Conservation (phyloP, 345 rosid species). For the Eutrema yunnanense region DNA sequence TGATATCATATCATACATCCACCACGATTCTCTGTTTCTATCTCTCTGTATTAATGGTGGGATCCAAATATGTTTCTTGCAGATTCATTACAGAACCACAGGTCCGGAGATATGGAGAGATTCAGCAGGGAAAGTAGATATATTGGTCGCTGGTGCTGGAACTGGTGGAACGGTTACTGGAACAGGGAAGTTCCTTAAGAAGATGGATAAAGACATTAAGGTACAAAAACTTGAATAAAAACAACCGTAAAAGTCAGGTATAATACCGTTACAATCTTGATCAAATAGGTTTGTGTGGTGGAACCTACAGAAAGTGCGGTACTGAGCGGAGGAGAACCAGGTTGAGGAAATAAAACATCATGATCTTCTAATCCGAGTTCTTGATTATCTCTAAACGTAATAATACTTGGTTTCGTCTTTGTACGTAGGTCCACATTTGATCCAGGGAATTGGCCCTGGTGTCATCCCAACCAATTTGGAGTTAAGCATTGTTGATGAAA, state of each 20-base stretch:
- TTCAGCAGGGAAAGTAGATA: conserved; percentile 48
- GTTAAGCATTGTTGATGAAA: conserved; percentile 57
- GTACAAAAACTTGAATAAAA: conserved; percentile 12
- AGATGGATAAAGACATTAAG: conserved; percentile 55
- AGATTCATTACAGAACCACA: conserved; percentile 73
- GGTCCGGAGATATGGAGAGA: conserved; percentile 76
- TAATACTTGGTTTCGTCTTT: not conserved
- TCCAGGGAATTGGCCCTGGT: conserved; percentile 81
- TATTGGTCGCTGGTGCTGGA: conserved; percentile 46
- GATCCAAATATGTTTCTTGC: not conserved
- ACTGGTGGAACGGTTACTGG: conserved; percentile 67
- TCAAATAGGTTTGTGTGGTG: conserved; percentile 25
- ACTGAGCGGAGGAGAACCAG: conserved; percentile 29
- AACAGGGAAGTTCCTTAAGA: conserved; percentile 59
- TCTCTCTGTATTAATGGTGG: not conserved
- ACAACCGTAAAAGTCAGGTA: not conserved
- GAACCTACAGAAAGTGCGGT: conserved; percentile 34
- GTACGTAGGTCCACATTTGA: conserved; percentile 39
- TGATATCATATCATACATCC: not conserved
- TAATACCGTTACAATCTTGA: not conserved
- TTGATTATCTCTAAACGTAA: not conserved
- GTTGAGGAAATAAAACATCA: conserved; percentile 3
- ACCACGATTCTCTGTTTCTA: not conserved
- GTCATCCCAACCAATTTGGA: conserved; percentile 75
- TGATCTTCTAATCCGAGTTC: not conserved